Conservation (phyloP, 2,329 filamentous ascomycete species). For the Neofusicoccum ribis region DNA sequence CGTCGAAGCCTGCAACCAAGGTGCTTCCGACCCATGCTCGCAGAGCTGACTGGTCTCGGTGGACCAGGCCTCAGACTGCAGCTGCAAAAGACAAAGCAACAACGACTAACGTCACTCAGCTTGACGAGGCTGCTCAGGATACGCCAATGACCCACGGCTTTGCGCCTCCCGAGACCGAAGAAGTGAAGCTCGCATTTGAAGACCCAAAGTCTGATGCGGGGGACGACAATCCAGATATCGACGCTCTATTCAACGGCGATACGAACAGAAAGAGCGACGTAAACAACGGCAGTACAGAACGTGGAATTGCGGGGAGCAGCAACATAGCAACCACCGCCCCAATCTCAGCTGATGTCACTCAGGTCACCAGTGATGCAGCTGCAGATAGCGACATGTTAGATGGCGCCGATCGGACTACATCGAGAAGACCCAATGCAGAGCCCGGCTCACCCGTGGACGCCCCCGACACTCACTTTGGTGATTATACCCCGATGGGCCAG, state of each 20-base stretch:
- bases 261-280: too few species aligned
- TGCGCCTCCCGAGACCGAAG: not conserved
- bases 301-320: too few species aligned
- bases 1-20: not conserved
- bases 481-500: not conserved
- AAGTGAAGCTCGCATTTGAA: not conserved
- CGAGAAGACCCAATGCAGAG: too few species aligned
- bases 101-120: not conserved
- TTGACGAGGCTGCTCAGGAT: not conserved
- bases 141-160: not conserved
- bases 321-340: too few species aligned
- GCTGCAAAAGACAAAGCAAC: not conserved
- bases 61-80: not conserved
- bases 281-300: too few species aligned
- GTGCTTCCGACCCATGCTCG: not conserved
- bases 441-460: constrained; percentile 29
- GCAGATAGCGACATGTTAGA: too few species aligned
- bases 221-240: not conserved
- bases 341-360: too few species aligned
- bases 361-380: too few species aligned
- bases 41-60: constrained; percentile 1
- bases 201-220: not conserved
- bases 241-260: too few species aligned
- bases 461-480: constrained; percentile 20
- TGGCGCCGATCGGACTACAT: too few species aligned